Evolutionary conservation across 331 rosid genomes (phyloP), one percentile per base, ranked within the genome.

Genomic region (Saraca asoca): DNA sequence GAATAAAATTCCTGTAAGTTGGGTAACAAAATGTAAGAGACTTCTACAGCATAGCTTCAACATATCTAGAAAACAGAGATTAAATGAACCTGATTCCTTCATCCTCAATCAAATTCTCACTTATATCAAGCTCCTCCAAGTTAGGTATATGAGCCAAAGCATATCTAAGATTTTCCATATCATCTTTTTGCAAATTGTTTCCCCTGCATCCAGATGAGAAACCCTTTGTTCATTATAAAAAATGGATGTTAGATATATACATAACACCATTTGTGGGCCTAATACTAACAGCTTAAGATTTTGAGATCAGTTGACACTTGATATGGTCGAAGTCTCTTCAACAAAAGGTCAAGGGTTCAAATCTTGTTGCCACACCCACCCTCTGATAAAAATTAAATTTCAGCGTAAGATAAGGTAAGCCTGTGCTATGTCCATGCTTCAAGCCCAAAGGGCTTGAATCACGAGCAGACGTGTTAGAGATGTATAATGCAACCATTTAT

Each of bases 91-190:
- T 83, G 82, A 94, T 78, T 78, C 97, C 98, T 58, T 66, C 89
- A 73, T 86, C 95, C 78, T 70, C 85, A 64, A 94, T 77, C 29
- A 74, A 72, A 86, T 90, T 94, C 53, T 88, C 98, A 71, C 98
- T 81, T 73, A 90, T 68, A 81, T 94, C 98, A 83, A 94, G 87
- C 71, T 75, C 81, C 88, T 86, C 95, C 95, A 94, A 80, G 70
- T 78, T 81, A 50, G 97, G 95, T 79, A 80, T 68, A 70, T 68
- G 74, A 53, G 72, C 65, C 29, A 94, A 74, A 70, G 91, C 92
- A 82, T 77, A 78, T 72, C 85, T 77, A 71, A 85, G 95, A 71
- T 65, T 78, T 73, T 78, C 76, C 3, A 24, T 81, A 64, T 93
- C 97, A 29, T 80, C 85, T 82, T 81, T 79, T 66, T 37, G 55